These are phyloP conservation scores for Vitellaria paradoxa DNA, from an alignment of 179 eudicot species.

Conservation along the genomic window DNA sequence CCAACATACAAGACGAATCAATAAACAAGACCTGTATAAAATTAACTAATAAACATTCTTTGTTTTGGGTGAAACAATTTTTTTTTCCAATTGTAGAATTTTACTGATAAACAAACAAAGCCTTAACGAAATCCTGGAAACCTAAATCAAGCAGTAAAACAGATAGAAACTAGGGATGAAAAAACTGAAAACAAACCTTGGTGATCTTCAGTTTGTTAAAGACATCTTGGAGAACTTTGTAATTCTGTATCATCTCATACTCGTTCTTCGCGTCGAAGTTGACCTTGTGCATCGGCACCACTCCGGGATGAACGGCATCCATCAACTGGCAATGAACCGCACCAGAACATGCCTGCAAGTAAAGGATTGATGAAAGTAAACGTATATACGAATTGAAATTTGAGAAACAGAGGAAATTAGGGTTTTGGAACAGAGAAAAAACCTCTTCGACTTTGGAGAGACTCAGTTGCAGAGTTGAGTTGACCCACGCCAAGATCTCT, in stretches of 20 bases:
- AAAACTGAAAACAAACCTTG: neutral
- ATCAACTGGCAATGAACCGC: conserved; percentile 91
- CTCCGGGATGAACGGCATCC: conserved; percentile 85
- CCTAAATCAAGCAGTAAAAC: neutral
- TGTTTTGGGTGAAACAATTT: too few species aligned
- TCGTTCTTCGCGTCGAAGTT: conserved; percentile 89
- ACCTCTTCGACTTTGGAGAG: conserved; percentile 99
- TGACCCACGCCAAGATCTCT: conserved; percentile 51
- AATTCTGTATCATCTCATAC: conserved; percentile 93
- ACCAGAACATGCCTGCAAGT: conserved; percentile 66
- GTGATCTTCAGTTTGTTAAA: conserved; percentile 35
- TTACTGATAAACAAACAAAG: too few species aligned
- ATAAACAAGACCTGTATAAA: neutral
- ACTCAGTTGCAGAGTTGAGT: conserved; percentile 79
- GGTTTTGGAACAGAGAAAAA: neutral
- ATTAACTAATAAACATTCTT: neutral
- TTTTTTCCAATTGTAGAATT: too few species aligned
- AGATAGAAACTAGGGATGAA: neutral
- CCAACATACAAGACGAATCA: neutral
- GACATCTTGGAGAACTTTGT: conserved; percentile 89
- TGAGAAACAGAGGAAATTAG: neutral
- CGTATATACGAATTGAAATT: neutral
- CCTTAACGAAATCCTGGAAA: neutral
- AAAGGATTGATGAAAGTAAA: too few species aligned
- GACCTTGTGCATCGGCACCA: conserved; percentile 95